Percentiles rank a stretch among this genome's conserved stretches.
These are phyloP conservation scores for Amylocarpus encephaloides DNA, from an alignment of 2,329 filamentous ascomycete species.

Conservation along the genomic window DNA sequence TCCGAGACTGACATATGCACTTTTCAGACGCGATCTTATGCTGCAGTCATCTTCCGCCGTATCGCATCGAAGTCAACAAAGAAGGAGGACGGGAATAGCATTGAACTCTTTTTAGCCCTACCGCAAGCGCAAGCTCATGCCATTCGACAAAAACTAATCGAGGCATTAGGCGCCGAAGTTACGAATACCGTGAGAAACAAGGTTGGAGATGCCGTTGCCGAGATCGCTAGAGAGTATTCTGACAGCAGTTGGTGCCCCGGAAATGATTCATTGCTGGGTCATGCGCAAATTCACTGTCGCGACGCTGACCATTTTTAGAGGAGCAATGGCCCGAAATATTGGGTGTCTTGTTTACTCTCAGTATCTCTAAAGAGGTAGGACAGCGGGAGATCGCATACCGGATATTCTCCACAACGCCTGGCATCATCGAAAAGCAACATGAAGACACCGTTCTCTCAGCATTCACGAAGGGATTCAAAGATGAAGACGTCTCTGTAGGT, in stretches of 20 bases:
- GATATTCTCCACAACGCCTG: slow-evolving; percentile 90
- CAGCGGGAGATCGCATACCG: slow-evolving; percentile 90
- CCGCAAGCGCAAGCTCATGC: slow-evolving; percentile 64
- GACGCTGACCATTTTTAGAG: slow-evolving; percentile 43
- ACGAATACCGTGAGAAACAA: slow-evolving; percentile 80
- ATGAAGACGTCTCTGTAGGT: slow-evolving; percentile 70
- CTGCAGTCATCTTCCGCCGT: slow-evolving; percentile 87
- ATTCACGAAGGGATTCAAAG: slow-evolving; percentile 88
- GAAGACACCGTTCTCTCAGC: slow-evolving; percentile 83
- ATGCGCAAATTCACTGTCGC: no score
- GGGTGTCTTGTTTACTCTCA: slow-evolving; percentile 78
- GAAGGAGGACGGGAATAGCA: slow-evolving; percentile 60
- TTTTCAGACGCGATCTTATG: slow-evolving; percentile 75
- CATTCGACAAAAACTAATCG: slow-evolving; percentile 78
- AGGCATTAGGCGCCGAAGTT: slow-evolving; percentile 67
- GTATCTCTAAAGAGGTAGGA: slow-evolving; percentile 74
- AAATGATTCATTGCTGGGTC: background rate
- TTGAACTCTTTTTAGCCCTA: slow-evolving; percentile 82
- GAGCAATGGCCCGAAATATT: slow-evolving; percentile 88
- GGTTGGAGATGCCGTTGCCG: slow-evolving; percentile 94
- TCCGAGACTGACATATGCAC: background rate
- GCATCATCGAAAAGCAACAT: slow-evolving; percentile 93
- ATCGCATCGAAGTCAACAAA: slow-evolving; percentile 88
- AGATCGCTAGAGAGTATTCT: slow-evolving; percentile 89
- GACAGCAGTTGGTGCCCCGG: slow-evolving; percentile 65